Conservation (phyloP, 768 basidiomycete genomes). For the Rhodotorula paludigena region DNA sequence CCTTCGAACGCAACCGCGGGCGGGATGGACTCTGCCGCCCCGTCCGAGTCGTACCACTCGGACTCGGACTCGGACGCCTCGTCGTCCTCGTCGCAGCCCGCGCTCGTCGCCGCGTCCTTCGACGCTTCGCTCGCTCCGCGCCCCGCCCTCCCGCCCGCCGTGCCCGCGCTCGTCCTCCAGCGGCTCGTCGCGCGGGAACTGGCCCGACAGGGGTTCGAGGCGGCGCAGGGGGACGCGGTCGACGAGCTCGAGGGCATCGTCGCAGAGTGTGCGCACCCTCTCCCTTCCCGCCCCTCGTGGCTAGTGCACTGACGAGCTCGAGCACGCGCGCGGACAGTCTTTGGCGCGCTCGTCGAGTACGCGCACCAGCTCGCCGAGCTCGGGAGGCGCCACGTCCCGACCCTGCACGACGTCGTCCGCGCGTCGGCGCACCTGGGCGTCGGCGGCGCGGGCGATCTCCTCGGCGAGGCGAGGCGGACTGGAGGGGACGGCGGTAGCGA, state of each 20-base stretch:
- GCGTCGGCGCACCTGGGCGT: slow-evolving; percentile 10
- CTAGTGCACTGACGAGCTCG: not conserved
- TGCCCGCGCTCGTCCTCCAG: slow-evolving; percentile 10
- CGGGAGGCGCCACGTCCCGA: slow-evolving; percentile 24
- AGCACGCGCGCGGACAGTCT: slow-evolving; percentile 3
- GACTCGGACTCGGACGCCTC: not conserved
- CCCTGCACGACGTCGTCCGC: slow-evolving; percentile 13
- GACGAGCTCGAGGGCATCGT: slow-evolving; percentile 29
- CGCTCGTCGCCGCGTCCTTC: not conserved
- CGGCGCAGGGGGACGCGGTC: slow-evolving; percentile 3
- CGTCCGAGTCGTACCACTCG: not conserved
- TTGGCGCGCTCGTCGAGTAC: slow-evolving; percentile 13
- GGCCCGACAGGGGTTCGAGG: slow-evolving; percentile 5
- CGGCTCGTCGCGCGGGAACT: slow-evolving; percentile 4
- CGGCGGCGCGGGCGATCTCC: slow-evolving; percentile 3
- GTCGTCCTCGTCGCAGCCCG: not conserved
- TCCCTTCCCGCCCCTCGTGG: not conserved
- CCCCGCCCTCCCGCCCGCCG: slow-evolving; percentile 14
- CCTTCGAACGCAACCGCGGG: no score
- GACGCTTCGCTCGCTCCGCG: not conserved
- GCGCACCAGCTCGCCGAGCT: slow-evolving; percentile 32
- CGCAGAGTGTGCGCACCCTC: slow-evolving; percentile 8
- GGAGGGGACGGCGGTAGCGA: not conserved
- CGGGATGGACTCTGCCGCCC: slow-evolving; percentile 8
- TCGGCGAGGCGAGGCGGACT: not conserved